These are phyloP conservation scores for Inga leiocalycina DNA, from an alignment of 306 rosid species.

Conservation along the genomic window DNA sequence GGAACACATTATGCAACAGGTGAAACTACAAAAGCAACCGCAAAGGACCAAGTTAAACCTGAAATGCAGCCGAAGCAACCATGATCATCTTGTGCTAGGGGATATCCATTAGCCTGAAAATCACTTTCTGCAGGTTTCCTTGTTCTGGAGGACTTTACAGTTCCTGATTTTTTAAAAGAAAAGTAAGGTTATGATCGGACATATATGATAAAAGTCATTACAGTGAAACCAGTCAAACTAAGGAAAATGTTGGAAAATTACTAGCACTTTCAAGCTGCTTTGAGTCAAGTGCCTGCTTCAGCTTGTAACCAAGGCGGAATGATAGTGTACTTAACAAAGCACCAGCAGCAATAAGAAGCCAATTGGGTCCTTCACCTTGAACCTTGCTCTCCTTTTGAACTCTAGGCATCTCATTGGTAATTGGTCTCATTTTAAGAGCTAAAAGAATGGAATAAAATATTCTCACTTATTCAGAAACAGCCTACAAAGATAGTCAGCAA, in stretches of 20 bases:
- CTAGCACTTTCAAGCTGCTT: slow-evolving; percentile 62
- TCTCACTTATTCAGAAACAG: slow-evolving; percentile 5
- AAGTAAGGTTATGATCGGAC: slow-evolving; percentile 31
- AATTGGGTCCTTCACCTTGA: slow-evolving; percentile 70
- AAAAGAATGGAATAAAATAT: slow-evolving; percentile 26
- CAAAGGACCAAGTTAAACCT: slow-evolving; percentile 52
- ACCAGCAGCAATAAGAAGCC: slow-evolving; percentile 93
- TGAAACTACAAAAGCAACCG: slow-evolving; percentile 13
- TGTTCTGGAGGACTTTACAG: slow-evolving; percentile 52
- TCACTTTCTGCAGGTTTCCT: slow-evolving; percentile 60
- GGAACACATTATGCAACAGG: slow-evolving; percentile 12
- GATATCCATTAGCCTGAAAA: slow-evolving; percentile 59
- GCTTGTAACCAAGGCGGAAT: slow-evolving; percentile 82
- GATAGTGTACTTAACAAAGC: slow-evolving; percentile 86
- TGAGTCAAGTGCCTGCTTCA: slow-evolving; percentile 78
- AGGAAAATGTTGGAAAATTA: slow-evolving; percentile 27
- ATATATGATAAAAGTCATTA: slow-evolving; percentile 7
- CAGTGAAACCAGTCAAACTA: not conserved
- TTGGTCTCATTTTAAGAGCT: slow-evolving; percentile 71
- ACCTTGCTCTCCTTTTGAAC: slow-evolving; percentile 52
- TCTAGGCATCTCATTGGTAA: slow-evolving; percentile 55
- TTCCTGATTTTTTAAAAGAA: slow-evolving; percentile 47
- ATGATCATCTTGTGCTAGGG: slow-evolving; percentile 65
- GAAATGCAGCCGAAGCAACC: slow-evolving; percentile 66
- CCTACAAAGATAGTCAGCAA: slow-evolving; percentile 44